Conservation (phyloP, 2,329 filamentous ascomycete genomes). For the Fusarium sp. region DNA sequence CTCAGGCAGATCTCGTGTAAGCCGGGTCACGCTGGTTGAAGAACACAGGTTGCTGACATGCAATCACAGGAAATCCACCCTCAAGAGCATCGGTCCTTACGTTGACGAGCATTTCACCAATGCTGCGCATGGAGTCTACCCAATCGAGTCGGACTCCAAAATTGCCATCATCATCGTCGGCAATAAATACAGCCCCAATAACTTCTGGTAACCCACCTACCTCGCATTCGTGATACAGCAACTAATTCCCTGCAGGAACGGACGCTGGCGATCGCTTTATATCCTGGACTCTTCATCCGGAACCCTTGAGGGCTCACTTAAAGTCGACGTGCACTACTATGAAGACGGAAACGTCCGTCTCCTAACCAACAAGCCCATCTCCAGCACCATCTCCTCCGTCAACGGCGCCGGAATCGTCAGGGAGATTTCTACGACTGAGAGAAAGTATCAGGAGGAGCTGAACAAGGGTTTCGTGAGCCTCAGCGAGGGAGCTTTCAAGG, state of each 20-base stretch:
- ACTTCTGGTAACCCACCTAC: slow-evolving; percentile 81
- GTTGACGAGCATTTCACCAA: slow-evolving; percentile 90
- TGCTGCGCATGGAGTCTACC: slow-evolving; percentile 85
- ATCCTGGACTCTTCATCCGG: slow-evolving; percentile 78
- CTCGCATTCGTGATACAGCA: not conserved
- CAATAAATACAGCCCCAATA: slow-evolving; percentile 97
- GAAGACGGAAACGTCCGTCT: slow-evolving; percentile 98
- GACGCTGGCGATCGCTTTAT: slow-evolving; percentile 94
- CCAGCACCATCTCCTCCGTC: slow-evolving; percentile 70
- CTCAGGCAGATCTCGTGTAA: slow-evolving; percentile 84
- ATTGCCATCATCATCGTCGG: slow-evolving; percentile 88
- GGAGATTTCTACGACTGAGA: slow-evolving; percentile 84
- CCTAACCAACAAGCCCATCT: slow-evolving; percentile 84
- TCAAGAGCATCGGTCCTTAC: slow-evolving; percentile 82
- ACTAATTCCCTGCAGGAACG: slow-evolving; percentile 74
- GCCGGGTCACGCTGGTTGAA: slow-evolving; percentile 45
- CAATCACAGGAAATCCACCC: slow-evolving; percentile 77
- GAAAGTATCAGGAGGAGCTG: slow-evolving; percentile 95
- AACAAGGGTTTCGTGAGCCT: slow-evolving; percentile 90
- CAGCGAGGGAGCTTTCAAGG: slow-evolving; percentile 96
- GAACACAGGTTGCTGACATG: slow-evolving; percentile 38
- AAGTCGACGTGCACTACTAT: slow-evolving; percentile 99
- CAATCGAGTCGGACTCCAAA: slow-evolving; percentile 79
- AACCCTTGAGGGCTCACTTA: slow-evolving; percentile 81
- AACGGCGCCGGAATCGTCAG: slow-evolving; percentile 78